These are phyloP conservation scores for Medicago lupulina DNA, from an alignment of 306 rosid genomes.

Conservation along the genomic window DNA sequence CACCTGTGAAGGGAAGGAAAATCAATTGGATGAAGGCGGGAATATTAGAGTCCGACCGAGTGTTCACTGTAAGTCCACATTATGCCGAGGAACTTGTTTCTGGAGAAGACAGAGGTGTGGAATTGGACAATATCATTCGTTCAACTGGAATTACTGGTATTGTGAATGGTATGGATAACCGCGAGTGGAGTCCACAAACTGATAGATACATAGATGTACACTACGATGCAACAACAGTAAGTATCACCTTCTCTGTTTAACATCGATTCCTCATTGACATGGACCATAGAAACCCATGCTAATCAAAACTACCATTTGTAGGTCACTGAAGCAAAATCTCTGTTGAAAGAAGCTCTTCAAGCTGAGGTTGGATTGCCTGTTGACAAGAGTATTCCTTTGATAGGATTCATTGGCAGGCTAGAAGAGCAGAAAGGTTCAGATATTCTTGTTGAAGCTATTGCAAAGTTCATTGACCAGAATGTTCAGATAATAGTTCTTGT, in stretches of 20 bases:
- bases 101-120: conserved; percentile 59
- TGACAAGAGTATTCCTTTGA: conserved; percentile 72
- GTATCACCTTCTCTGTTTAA: conserved; percentile 32
- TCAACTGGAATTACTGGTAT: conserved; percentile 58
- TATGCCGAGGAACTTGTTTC: conserved; percentile 75
- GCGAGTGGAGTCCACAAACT: conserved; percentile 79
- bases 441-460: conserved; percentile 82
- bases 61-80: conserved; percentile 77
- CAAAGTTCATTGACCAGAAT: conserved; percentile 58
- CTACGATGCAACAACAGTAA: conserved; percentile 71
- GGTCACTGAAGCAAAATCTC: conserved; percentile 72
- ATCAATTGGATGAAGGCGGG: conserved; percentile 89
- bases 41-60: conserved; percentile 64
- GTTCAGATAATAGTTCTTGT: conserved; percentile 87
- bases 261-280: neutral
- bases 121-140: conserved; percentile 62
- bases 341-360: conserved; percentile 91
- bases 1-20: conserved; percentile 79
- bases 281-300: conserved; percentile 20
- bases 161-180: conserved; percentile 81
- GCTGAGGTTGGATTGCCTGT: conserved; percentile 94
- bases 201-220: conserved; percentile 59
- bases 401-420: conserved; percentile 91
- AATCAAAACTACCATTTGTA: conserved; percentile 40
- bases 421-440: conserved; percentile 99